Evolutionary conservation across 2,329 filamentous ascomycete species (phyloP), one percentile per base, ranked within the genome.

Genomic region (Fusarium beomiforme): DNA sequence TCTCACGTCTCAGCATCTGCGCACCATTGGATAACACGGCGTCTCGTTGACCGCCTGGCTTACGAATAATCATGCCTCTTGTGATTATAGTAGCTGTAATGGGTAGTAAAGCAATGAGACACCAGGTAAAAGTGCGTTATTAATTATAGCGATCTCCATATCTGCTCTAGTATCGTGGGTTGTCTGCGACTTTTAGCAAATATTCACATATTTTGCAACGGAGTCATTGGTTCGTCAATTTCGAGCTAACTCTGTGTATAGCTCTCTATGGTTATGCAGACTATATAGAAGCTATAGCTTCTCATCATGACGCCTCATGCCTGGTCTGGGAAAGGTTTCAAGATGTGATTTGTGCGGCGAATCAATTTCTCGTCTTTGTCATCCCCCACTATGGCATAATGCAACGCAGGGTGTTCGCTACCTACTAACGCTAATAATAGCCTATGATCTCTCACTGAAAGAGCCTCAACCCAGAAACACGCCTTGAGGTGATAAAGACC

Each of bases 341-440:
- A 60, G 44, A 57, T 42, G 31, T 50, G 37, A 51, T n/a, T 17
- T 34, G 31, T 47, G 47, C 70, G 41, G 33, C 74, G 63, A 76
- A 76, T 76, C 67, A 75, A 54, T 44, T 36, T 47, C 13, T 29
- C 16, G 21, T 53, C 36, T 73, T 73, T 76, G 71, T 75, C 63
- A 73, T 75, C 71, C 47, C 50, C 24, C 31, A 34, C 44, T 58
- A 51, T 21, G 34, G 29, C 21, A 37, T n/a, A 34, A 53, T 42
- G 21, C 17, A 31, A 23, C 29, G 23, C n/a, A 63, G 33, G 16
- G 29, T 57, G 55, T 65, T 54, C 37, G 49, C 24, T 23, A 26
- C 21, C 7, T n/a, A 29, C 13, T n/a, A n/a, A 39, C 47, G 23
- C 47, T 51, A 39, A 16, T 17, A 39, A 3, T 21, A 11, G n/a